Base-by-base conservation (phyloP, 1,284 basidiomycete species). In the Irpex lacteus region DNA sequence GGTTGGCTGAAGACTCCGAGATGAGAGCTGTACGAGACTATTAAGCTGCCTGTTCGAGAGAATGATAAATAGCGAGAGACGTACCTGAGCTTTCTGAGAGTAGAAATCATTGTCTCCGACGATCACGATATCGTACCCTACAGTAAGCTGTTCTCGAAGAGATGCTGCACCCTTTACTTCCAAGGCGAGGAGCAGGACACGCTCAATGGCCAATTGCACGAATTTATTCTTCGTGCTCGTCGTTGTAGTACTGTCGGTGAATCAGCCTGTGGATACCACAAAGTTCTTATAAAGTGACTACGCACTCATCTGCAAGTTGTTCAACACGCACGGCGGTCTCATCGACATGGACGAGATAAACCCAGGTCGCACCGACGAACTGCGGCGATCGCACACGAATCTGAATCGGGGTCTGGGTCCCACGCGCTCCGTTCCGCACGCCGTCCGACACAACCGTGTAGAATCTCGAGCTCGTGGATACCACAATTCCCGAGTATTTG, bases 91-190 rank as follows among this genome's bases (percentile, higher is more conserved):
- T 63, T 91, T 83, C 73, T 99, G 97, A 2, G 96, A 98, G 79
- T 99, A 99, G 72, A 98, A 99, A 76, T 98, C 98, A 73, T 99
- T 99, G 76, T 96, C 95, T 4, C 94, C 98, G 19, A 91, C 86
- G 63, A 98, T 93, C 37, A 85, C 85, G 66, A 98, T 86, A 70
- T 92, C 84, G 67, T 95, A 79, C 60, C 89, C 85, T 4, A 76
- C 70, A 1, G 76, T 71, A 11, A 93, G 76, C 13, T 78, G 72
- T 21, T 80, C 76, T 36, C 78, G 75, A 57, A 91, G 74, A 26
- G 78, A 74, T 13, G 77, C 73, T 5, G 74, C 69, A 4, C 85
- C 86, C 60, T 81, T 81, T 63, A 83, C 71, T 72, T 91, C 89
- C 21, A 80, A 76, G 4, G 86, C 86, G 65, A 98, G 80, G 21